phyloP scores from a whole-genome alignment of 1,284 basidiomycete species.

The Sporisorium graminicola region DNA sequence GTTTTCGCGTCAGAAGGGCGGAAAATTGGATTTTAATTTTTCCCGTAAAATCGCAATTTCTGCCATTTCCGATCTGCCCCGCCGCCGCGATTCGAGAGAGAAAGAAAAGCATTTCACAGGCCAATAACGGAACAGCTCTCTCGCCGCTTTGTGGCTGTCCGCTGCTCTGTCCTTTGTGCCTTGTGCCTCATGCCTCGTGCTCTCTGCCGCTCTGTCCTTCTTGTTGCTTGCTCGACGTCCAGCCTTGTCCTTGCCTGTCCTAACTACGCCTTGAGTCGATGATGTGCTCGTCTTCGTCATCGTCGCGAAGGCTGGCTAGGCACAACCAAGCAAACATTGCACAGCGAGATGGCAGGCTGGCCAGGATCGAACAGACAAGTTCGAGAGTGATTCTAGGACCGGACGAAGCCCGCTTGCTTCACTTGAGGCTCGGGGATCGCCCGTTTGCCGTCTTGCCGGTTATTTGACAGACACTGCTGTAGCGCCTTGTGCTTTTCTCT shows the following conservation, averaged over 20 bases:
- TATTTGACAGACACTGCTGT: not conserved
- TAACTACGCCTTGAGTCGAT: not conserved
- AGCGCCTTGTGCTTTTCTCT: not conserved
- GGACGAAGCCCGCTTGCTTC: conserved; percentile 1
- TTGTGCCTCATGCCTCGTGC: too few species aligned
- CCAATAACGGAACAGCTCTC: not conserved
- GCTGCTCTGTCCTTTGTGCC: not conserved
- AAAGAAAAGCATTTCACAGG: conserved; percentile 7
- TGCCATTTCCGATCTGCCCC: conserved; percentile 37
- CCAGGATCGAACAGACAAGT: not conserved
- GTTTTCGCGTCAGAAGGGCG: conserved; percentile 1
- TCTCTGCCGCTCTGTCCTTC: not conserved
- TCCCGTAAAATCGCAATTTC: not conserved
- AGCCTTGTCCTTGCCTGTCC: too few species aligned
- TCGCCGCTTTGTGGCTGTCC: not conserved
- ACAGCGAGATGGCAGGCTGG: not conserved
- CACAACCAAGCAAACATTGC: not conserved
- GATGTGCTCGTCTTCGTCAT: not conserved
- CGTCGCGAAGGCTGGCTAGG: not conserved
- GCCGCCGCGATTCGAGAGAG: not conserved
- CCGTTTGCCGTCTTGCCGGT: conserved; percentile 5
- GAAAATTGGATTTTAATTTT: conserved; percentile 15
- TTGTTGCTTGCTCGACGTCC: not conserved
- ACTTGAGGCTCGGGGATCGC: conserved; percentile 4
- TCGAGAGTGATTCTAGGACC: not conserved